phyloP scores from a whole-genome alignment of 2,329 filamentous ascomycete species.

The Colletotrichum lupini region DNA sequence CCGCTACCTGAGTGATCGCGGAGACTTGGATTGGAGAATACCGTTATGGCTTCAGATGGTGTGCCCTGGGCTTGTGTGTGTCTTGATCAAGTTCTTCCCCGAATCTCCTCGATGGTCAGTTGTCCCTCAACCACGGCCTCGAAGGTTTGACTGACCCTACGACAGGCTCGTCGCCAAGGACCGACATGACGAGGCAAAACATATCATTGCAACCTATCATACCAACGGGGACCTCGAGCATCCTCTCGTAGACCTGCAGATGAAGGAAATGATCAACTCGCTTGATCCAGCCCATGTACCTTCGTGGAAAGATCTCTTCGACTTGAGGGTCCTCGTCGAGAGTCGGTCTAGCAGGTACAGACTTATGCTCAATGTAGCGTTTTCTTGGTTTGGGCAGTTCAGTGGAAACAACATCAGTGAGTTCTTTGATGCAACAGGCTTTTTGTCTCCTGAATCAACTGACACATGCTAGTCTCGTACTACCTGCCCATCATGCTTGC shows the following conservation, averaged over 20 bases:
- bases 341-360: constrained; percentile 49
- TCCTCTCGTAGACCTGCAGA: constrained; percentile 28
- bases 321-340: constrained; percentile 48
- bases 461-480: constrained; percentile 41
- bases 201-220: constrained; percentile 61
- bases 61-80: constrained; percentile 43
- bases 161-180: constrained; percentile 59
- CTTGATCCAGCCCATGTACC: constrained; percentile 5
- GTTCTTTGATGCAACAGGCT: constrained; percentile 6
- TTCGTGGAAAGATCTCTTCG: constrained; percentile 50
- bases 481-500: constrained; percentile 53
- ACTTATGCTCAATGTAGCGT: constrained; percentile 51
- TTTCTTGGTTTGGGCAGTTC: constrained; percentile 54
- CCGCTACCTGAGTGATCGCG: constrained; percentile 40
- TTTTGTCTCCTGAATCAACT: constrained; percentile 38
- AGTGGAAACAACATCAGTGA: constrained; percentile 43
- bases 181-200: constrained; percentile 59
- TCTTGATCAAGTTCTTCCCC: constrained; percentile 47
- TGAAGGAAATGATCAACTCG: constrained; percentile 37
- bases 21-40: constrained; percentile 46
- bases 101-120: constrained; percentile 47
- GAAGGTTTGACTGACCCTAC: constrained; percentile 43
- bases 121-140: neutral
- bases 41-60: constrained; percentile 48
- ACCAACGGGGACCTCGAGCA: constrained; percentile 53